Evolutionary conservation across 176 grass and related monocot genomes (phyloP), one percentile per base, ranked within the genome.

Genomic region (Bromus sterilis): DNA sequence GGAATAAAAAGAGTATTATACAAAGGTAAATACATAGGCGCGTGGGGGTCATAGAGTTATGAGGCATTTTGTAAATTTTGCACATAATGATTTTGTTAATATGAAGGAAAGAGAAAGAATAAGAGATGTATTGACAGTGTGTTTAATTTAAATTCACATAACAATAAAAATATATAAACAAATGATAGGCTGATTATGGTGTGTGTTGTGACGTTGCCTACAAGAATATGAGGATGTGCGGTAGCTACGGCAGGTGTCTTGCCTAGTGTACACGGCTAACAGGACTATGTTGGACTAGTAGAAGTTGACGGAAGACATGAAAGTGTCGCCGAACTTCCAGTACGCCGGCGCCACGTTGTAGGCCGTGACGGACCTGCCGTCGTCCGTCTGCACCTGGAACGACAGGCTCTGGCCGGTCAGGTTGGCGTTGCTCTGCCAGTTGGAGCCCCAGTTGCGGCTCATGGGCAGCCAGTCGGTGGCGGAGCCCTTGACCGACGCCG

Each of bases 371-470:
- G 13, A 16, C 14, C 9, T 82, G 16, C 86, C 67, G 5, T 91
- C 86, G 20, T 94, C 89, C 23, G 86, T 80, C 89, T 86, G 83
- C 25, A 91, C 70, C 79, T 25, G 20, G 71, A 91, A 90, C 14
- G 88, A 90, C 21, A 94, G 75, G 69, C 42, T 53, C 61, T 94
- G 64, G 0, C 82, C 86, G 23, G 81, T 86, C 56, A 94, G 55
- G 70, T 91, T 70, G 4, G 88, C 73, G n/a, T 74, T 58, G 41
- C 68, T 88, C 48, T 93, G 91, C 91, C 91, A 93, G 74, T 88
- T 88, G 5, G 44, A 53, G 1, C 91, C 88, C 91, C 91, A 93
- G 74, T 86, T 93, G 49, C 88, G 80, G 25, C 85, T 85, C 91
- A 90, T 93, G 2, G 66, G 0, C 51, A 88, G n/a, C 88, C 88